These are phyloP conservation scores for Botryotinia narcissicola DNA, from an alignment of 2,329 filamentous ascomycete species.

Conservation along the genomic window DNA sequence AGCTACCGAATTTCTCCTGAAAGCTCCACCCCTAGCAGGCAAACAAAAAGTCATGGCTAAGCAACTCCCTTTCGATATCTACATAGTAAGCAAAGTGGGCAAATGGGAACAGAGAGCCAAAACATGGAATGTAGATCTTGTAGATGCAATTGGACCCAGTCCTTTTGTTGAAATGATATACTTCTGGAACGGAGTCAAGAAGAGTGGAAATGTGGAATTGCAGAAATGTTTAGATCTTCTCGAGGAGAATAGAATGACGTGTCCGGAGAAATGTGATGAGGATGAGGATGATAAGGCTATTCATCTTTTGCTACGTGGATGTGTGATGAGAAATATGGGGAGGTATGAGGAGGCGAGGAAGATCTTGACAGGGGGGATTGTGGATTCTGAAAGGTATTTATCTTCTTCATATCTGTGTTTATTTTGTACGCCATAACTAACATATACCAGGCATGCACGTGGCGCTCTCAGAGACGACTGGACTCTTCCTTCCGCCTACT, in stretches of 20 bases:
- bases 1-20: constrained; percentile 68
- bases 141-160: constrained; percentile 77
- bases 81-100: constrained; percentile 75
- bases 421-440: constrained; percentile 21
- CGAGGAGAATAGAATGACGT: constrained; percentile 58
- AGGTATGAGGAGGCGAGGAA: constrained; percentile 62
- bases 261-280: constrained; percentile 48
- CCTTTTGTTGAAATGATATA: constrained; percentile 90
- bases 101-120: constrained; percentile 84
- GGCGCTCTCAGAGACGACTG: constrained; percentile 67
- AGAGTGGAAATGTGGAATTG: constrained; percentile 68
- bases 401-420: background rate
- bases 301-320: constrained; percentile 63
- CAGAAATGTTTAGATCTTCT: constrained; percentile 61
- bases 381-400: constrained; percentile 62
- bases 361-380: constrained; percentile 60
- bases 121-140: constrained; percentile 62
- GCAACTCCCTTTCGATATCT: constrained; percentile 86
- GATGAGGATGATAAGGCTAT: constrained; percentile 62
- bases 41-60: constrained; percentile 88
- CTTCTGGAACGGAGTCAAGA: constrained; percentile 86
- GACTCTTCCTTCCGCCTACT: constrained; percentile 70
- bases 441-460: constrained; percentile 46
- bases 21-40: constrained; percentile 70
- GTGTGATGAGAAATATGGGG: constrained; percentile 62